phyloP scores from a whole-genome alignment of 768 basidiomycete species.

The Termitomyces sp. region DNA sequence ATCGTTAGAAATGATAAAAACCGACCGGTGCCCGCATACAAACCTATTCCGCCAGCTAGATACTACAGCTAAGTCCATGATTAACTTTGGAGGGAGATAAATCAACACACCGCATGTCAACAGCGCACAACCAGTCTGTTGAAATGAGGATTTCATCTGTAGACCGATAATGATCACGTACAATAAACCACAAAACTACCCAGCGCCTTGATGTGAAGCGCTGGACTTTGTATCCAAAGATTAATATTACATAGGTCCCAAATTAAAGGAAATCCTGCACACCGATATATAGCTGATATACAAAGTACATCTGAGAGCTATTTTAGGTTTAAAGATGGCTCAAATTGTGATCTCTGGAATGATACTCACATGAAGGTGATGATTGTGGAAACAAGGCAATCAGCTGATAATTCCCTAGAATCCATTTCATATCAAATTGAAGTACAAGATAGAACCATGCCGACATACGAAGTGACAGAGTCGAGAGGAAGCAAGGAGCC shows the following conservation, averaged over 20 bases:
- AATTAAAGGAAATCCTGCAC: neutral
- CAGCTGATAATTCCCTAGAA: slow-evolving; percentile 31
- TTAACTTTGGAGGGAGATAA: neutral
- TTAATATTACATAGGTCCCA: neutral
- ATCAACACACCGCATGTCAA: slow-evolving; percentile 23
- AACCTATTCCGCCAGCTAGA: slow-evolving; percentile 24
- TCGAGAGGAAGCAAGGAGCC: slow-evolving; percentile 31
- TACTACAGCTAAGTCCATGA: slow-evolving; percentile 1
- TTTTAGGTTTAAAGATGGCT: neutral
- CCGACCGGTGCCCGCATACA: neutral
- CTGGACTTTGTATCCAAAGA: slow-evolving; percentile 15
- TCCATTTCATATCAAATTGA: neutral
- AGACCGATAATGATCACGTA: slow-evolving; percentile 10
- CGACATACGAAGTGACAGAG: slow-evolving; percentile 31
- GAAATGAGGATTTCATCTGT: neutral
- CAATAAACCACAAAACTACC: slow-evolving; percentile 21
- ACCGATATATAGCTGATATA: slow-evolving; percentile 34
- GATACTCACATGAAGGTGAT: slow-evolving; percentile 36
- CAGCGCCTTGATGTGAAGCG: slow-evolving; percentile 18
- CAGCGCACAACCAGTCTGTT: slow-evolving; percentile 18
- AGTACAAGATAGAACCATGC: neutral
- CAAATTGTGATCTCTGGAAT: neutral
- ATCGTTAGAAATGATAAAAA: neutral
- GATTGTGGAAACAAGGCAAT: slow-evolving; percentile 36
- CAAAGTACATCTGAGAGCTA: slow-evolving; percentile 28